Percentiles rank a stretch among this genome's conserved stretches.
phyloP scores from a whole-genome alignment of 169 alveolate genomes.

The Perkinsus chesapeaki region DNA sequence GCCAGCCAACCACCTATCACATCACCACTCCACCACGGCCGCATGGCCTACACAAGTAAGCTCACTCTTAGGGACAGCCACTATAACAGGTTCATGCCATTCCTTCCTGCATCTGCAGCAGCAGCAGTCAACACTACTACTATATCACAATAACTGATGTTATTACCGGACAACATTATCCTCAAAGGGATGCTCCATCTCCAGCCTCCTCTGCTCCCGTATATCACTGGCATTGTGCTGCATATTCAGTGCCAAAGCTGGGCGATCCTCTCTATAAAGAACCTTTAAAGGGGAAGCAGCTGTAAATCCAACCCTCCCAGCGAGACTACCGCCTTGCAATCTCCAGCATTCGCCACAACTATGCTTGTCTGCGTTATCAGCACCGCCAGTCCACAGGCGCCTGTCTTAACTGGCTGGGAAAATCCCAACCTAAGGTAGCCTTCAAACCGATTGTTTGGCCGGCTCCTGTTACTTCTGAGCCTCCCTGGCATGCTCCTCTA shows the following conservation, averaged over 20 bases:
- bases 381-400: background rate
- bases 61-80: background rate
- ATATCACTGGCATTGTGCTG: constrained; percentile 34
- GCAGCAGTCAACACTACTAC: background rate
- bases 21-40: background rate
- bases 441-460: background rate
- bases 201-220: constrained; percentile 19
- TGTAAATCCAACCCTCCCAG: background rate
- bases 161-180: constrained; percentile 19
- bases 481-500: background rate
- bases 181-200: constrained; percentile 37
- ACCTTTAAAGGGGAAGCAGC: background rate
- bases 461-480: background rate
- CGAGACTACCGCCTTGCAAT: constrained; percentile 31
- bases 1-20: background rate
- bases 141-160: background rate
- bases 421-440: background rate
- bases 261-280: background rate
- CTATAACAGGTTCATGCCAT: background rate
- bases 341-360: constrained; percentile 36
- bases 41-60: background rate
- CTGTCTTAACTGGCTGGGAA: background rate
- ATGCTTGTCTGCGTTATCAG: background rate
- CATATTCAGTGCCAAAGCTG: constrained; percentile 23
- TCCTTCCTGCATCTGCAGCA: background rate